A percentile compares a stretch with the other conserved stretches of the same genome.
Conservation (phyloP, 345 rosid genomes). For the Eucalyptus virginea region DNA sequence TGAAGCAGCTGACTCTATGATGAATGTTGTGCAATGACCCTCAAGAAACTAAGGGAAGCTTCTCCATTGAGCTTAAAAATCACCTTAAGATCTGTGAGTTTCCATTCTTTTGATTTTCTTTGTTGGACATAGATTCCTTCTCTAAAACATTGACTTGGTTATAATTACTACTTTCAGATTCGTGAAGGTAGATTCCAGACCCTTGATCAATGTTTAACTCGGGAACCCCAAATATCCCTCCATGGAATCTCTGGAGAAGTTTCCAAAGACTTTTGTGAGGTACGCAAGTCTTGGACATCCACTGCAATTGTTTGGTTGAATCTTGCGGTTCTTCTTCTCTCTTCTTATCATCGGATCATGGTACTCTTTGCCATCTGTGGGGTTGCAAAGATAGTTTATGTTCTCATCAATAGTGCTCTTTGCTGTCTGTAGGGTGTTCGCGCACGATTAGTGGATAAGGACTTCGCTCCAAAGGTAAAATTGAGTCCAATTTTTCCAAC, state of each 20-base stretch:
- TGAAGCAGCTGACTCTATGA: slow-evolving; percentile 35
- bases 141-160: not conserved
- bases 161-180: slow-evolving; percentile 21
- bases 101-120: not conserved
- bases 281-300: not conserved
- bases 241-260: not conserved
- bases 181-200: slow-evolving; percentile 82
- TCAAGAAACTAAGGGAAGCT: slow-evolving; percentile 59
- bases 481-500: not conserved
- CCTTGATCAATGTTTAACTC: slow-evolving; percentile 77
- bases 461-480: too few species aligned
- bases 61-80: slow-evolving; percentile 91
- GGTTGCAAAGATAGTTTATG: not conserved
- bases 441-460: too few species aligned
- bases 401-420: too few species aligned
- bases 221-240: slow-evolving; percentile 56
- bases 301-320: not conserved
- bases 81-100: slow-evolving; percentile 65
- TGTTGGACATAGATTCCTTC: not conserved
- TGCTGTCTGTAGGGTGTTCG: too few species aligned
- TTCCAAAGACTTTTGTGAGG: slow-evolving; percentile 16
- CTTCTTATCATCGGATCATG: not conserved
- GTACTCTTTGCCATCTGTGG: not conserved
- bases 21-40: slow-evolving; percentile 46
- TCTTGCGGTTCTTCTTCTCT: not conserved